Percentiles rank a stretch among this genome's conserved stretches.
Conservation (phyloP, 306 rosid species). For the Gleditsia sinensis region DNA sequence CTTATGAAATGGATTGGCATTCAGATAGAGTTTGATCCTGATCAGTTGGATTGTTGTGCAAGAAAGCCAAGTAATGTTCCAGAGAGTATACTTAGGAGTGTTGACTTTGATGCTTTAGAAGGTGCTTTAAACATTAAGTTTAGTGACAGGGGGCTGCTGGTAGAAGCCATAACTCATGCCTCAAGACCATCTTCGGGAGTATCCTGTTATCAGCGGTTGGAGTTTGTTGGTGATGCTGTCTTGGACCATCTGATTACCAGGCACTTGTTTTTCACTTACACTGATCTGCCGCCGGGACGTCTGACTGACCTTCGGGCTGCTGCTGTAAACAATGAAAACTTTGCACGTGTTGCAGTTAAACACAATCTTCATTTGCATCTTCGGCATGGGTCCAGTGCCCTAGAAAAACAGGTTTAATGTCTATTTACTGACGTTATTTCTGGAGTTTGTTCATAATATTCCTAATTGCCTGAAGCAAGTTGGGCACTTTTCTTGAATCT, state of each 20-base stretch:
- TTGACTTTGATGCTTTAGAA: slow-evolving; percentile 80
- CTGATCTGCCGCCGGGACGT: slow-evolving; percentile 93
- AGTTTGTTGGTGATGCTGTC: slow-evolving; percentile 98
- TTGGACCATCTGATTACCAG: slow-evolving; percentile 93
- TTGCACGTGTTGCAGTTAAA: slow-evolving; percentile 96
- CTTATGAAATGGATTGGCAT: slow-evolving; percentile 98
- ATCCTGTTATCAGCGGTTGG: slow-evolving; percentile 97
- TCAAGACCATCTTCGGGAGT: slow-evolving; percentile 98
- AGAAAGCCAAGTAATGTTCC: slow-evolving; percentile 64
- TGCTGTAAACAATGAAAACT: slow-evolving; percentile 98
- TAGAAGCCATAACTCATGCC: slow-evolving; percentile 97
- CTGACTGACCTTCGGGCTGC: slow-evolving; percentile 98
- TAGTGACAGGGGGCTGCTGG: slow-evolving; percentile 74
- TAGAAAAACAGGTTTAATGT: slow-evolving; percentile 82
- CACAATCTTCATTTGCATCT: slow-evolving; percentile 87
- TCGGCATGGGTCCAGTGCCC: slow-evolving; percentile 95
- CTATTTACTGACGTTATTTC: slow-evolving; percentile 10
- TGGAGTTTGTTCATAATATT: slow-evolving; percentile 15
- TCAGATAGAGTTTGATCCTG: slow-evolving; percentile 81
- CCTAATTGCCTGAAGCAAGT: slow-evolving; percentile 20
- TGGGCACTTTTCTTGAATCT: slow-evolving; percentile 13
- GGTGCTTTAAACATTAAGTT: slow-evolving; percentile 70
- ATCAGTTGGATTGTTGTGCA: slow-evolving; percentile 60
- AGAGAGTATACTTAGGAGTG: slow-evolving; percentile 70
- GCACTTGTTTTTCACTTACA: slow-evolving; percentile 94